Percentiles rank a stretch among this genome's conserved stretches.
These are phyloP conservation scores for Russula abietina DNA, from an alignment of 768 basidiomycete genomes.

Conservation along the genomic window DNA sequence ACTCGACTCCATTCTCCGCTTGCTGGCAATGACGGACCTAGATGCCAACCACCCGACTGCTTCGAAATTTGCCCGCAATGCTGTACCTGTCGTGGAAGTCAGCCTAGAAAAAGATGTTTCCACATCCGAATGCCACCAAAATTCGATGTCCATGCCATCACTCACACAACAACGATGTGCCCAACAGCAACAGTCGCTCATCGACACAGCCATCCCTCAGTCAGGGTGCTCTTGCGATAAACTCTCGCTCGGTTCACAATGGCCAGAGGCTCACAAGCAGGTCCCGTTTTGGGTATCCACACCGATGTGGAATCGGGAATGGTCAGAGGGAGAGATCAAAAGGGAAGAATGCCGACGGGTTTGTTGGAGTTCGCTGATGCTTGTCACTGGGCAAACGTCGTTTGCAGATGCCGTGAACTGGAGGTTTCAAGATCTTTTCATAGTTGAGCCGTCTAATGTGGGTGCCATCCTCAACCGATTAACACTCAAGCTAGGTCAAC, in stretches of 20 bases:
- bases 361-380: slow-evolving; percentile 64
- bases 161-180: background rate
- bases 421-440: slow-evolving; percentile 42
- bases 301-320: slow-evolving; percentile 55
- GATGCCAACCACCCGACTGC: slow-evolving; percentile 45
- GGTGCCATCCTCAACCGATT: slow-evolving; percentile 27
- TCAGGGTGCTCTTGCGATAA: slow-evolving; percentile 41
- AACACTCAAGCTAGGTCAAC: background rate
- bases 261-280: slow-evolving; percentile 46
- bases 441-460: slow-evolving; percentile 65
- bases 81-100: slow-evolving; percentile 10
- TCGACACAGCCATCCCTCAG: background rate
- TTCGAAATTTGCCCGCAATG: slow-evolving; percentile 17
- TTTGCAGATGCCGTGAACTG: slow-evolving; percentile 46
- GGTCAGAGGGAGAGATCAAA: slow-evolving; percentile 55
- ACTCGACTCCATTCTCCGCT: slow-evolving; percentile 64
- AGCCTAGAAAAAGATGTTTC: slow-evolving; percentile 3
- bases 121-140: background rate
- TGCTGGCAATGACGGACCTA: slow-evolving; percentile 51
- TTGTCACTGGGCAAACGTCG: slow-evolving; percentile 58
- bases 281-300: slow-evolving; percentile 60
- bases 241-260: slow-evolving; percentile 47
- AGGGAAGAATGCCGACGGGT: slow-evolving; percentile 68
- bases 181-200: background rate
- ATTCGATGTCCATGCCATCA: background rate